phyloP scores from a whole-genome alignment of 2,329 filamentous ascomycete species.

The Dothistroma septosporum region DNA sequence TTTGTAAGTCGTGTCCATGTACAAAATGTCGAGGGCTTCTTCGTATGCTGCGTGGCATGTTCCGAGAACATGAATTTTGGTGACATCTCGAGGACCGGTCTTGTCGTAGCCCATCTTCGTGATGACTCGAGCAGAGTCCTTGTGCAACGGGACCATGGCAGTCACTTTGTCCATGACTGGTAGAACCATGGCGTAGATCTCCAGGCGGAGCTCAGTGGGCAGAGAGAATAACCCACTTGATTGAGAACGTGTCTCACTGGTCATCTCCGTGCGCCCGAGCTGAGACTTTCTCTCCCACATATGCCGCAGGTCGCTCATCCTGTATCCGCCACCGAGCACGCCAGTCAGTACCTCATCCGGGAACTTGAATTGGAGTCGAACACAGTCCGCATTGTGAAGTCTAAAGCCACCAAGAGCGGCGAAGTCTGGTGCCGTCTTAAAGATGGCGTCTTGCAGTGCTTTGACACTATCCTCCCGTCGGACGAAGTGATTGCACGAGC shows the following conservation, averaged over 20 bases:
- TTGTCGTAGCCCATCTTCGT: constrained; percentile 25
- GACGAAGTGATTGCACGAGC: constrained; percentile 28
- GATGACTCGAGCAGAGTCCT: constrained; percentile 27
- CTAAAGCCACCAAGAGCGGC: constrained; percentile 7
- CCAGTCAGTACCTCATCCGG: constrained; percentile 23
- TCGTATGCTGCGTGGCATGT: constrained; percentile 41
- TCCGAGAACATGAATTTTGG: constrained; percentile 41
- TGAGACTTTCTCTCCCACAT: constrained; percentile 13
- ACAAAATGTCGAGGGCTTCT: constrained; percentile 46
- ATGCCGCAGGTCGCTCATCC: constrained; percentile 15
- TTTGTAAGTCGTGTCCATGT: constrained; percentile 44
- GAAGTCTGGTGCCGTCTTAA: neutral
- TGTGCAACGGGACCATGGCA: constrained; percentile 24
- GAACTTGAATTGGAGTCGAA: constrained; percentile 25
- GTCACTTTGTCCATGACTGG: constrained; percentile 22
- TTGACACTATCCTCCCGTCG: constrained; percentile 23
- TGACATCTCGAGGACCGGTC: constrained; percentile 33
- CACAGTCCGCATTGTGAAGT: constrained; percentile 28
- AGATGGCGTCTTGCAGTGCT: constrained; percentile 20
- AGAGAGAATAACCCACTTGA: constrained; percentile 42
- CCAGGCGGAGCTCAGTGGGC: constrained; percentile 58
- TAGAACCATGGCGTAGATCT: constrained; percentile 50
- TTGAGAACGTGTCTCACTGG: constrained; percentile 3
- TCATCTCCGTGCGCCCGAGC: neutral
- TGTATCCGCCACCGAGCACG: neutral